Percentiles rank a stretch among this genome's conserved stretches.
phyloP scores from a whole-genome alignment of 495 filamentous ascomycete species.

The Tirmania nivea region DNA sequence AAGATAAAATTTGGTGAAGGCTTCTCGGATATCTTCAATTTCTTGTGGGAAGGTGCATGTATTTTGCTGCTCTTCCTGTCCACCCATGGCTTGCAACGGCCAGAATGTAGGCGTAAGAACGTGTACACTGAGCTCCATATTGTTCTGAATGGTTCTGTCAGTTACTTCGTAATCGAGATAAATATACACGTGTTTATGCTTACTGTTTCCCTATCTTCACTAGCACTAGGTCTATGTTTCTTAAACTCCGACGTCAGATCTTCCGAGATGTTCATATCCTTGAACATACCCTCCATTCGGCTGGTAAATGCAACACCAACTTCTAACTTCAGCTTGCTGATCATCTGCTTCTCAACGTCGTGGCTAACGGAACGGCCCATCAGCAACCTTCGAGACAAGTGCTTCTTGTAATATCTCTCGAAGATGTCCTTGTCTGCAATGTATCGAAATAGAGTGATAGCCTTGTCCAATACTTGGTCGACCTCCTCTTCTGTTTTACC shows the following conservation, averaged over 20 bases:
- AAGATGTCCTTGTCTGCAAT: conserved; percentile 87
- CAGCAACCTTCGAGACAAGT: conserved; percentile 65
- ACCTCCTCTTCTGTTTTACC: conserved; percentile 79
- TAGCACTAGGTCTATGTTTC: background rate
- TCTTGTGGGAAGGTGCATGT: conserved; percentile 48
- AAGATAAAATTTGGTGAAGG: conserved; percentile 79
- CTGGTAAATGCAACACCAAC: conserved; percentile 82
- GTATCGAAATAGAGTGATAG: conserved; percentile 67
- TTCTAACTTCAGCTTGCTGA: conserved; percentile 85
- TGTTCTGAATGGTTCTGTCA: conserved; percentile 22
- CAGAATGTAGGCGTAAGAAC: conserved; percentile 85
- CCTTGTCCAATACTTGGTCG: conserved; percentile 73
- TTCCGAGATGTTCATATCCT: conserved; percentile 77
- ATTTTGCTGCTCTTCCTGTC: conserved; percentile 30
- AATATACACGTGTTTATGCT: too few relatives aligned
- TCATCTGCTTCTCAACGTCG: conserved; percentile 87
- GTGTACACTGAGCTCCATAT: conserved; percentile 57
- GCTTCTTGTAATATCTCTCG: conserved; percentile 95
- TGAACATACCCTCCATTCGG: conserved; percentile 94
- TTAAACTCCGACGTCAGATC: conserved; percentile 44
- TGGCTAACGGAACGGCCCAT: conserved; percentile 70
- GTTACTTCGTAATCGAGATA: too few relatives aligned
- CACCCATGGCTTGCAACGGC: conserved; percentile 69
- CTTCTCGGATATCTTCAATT: conserved; percentile 55
- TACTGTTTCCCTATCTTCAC: conserved; percentile 23